A percentile compares a stretch with the other conserved stretches of the same genome.
Conservation (phyloP, 306 rosid species). For the Carpinus viminea region DNA sequence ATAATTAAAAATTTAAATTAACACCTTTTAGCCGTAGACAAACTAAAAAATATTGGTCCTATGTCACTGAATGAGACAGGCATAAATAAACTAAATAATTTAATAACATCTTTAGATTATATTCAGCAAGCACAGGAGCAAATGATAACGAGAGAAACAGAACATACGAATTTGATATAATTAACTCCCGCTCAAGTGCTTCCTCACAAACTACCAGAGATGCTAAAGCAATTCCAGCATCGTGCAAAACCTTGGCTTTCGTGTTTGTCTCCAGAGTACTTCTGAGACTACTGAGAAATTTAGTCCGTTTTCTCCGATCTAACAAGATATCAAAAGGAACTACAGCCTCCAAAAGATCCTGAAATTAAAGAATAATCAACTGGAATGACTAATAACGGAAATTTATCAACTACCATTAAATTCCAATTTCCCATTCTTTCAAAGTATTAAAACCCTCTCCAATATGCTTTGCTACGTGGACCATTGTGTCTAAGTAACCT, state of each 20-base stretch:
- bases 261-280: constrained; percentile 42
- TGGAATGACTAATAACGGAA: neutral
- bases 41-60: neutral
- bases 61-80: neutral
- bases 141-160: constrained; percentile 30
- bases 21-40: constrained; percentile 8
- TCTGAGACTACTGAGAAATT: constrained; percentile 58
- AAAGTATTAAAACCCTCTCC: neutral
- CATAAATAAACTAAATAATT: neutral
- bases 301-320: constrained; percentile 72
- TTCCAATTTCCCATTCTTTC: constrained; percentile 3
- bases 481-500: neutral
- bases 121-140: constrained; percentile 34
- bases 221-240: constrained; percentile 86
- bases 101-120: neutral
- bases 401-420: neutral
- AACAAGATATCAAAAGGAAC: constrained; percentile 83
- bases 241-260: constrained; percentile 79
- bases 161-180: constrained; percentile 91
- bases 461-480: neutral
- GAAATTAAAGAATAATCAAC: constrained; percentile 30
- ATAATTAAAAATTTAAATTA: constrained; percentile 20
- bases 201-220: constrained; percentile 85
- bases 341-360: constrained; percentile 96
- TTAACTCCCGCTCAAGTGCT: constrained; percentile 87